phyloP scores from a whole-genome alignment of 495 filamentous ascomycete species.

The Durotheca rogersii region DNA sequence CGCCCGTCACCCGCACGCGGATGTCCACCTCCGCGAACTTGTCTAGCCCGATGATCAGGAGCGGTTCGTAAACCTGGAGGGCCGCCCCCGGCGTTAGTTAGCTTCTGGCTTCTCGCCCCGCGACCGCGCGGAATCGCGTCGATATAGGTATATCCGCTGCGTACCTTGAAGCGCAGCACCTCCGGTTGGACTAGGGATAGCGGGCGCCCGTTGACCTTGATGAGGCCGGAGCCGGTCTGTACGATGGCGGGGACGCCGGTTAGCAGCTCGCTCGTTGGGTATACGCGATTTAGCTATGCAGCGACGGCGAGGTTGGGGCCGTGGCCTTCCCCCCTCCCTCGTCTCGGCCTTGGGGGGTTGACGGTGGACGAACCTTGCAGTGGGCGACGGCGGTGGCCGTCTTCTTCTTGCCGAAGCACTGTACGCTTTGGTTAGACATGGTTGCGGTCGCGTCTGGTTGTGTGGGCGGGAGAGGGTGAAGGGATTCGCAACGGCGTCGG shows the following conservation, averaged over 20 bases:
- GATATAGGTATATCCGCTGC: constrained; percentile 12
- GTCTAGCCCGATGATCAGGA: constrained; percentile 92
- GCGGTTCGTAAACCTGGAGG: constrained; percentile 84
- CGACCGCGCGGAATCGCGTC: too few relatives aligned
- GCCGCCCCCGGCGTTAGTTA: constrained; percentile 2
- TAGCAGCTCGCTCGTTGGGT: constrained; percentile 28
- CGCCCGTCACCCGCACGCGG: constrained; percentile 92
- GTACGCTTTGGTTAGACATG: constrained; percentile 83
- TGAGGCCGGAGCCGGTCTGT: constrained; percentile 86
- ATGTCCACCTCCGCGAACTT: constrained; percentile 98
- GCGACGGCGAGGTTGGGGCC: neutral
- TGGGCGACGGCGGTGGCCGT: constrained; percentile 83
- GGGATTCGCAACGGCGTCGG: constrained; percentile 25
- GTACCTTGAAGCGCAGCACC: constrained; percentile 94
- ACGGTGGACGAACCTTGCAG: constrained; percentile 72
- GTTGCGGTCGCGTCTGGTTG: constrained; percentile 36
- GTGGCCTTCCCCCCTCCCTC: neutral
- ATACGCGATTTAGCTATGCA: neutral
- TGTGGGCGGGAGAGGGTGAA: constrained; percentile 11
- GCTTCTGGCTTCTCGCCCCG: constrained; percentile 1
- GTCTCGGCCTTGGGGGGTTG: neutral
- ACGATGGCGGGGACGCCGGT: constrained; percentile 23
- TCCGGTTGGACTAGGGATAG: constrained; percentile 91
- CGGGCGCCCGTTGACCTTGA: constrained; percentile 98
- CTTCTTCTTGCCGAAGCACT: constrained; percentile 96